These are phyloP conservation scores for Penicillium malachiteum DNA, from an alignment of 495 filamentous ascomycete genomes.

Conservation along the genomic window DNA sequence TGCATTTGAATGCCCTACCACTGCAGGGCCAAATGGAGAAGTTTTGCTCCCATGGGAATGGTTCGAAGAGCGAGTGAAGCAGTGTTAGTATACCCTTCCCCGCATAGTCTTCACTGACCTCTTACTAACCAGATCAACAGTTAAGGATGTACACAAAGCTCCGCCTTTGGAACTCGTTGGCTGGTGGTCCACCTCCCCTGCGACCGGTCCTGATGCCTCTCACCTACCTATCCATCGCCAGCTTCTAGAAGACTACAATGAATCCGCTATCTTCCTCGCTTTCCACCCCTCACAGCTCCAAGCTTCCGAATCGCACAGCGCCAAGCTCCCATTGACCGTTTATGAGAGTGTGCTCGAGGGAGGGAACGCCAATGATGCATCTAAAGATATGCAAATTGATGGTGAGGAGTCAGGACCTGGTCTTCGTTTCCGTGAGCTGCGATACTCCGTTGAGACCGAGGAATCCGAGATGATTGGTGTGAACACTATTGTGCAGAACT, in stretches of 20 bases:
- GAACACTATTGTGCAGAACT: conserved; percentile 82
- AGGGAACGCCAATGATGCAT: conserved; percentile 52
- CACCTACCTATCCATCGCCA: conserved; percentile 75
- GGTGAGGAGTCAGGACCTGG: conserved; percentile 54
- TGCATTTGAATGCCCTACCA: conserved; percentile 76
- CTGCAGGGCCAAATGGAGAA: conserved; percentile 42
- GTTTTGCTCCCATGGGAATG: conserved; percentile 61
- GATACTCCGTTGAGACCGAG: conserved; percentile 85
- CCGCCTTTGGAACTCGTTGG: conserved; percentile 85
- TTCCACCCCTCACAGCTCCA: conserved; percentile 69
- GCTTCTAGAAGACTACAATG: conserved; percentile 71
- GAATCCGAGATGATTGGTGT: conserved; percentile 98
- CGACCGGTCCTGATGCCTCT: conserved; percentile 63
- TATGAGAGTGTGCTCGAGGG: conserved; percentile 84
- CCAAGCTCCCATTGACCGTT: conserved; percentile 82
- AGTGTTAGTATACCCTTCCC: conserved; percentile 59
- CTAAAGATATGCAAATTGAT: conserved; percentile 73
- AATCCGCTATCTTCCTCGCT: conserved; percentile 81
- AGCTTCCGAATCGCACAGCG: conserved; percentile 52
- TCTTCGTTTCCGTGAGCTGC: conserved; percentile 77
- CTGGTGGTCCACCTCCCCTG: conserved; percentile 85
- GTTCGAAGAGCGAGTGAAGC: conserved; percentile 78
- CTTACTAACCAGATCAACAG: conserved; percentile 39
- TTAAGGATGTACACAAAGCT: conserved; percentile 84
- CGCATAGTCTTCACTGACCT: background rate